These are phyloP conservation scores for Cynara cardunculus DNA, from an alignment of 129 eudicot species.

Conservation along the genomic window DNA sequence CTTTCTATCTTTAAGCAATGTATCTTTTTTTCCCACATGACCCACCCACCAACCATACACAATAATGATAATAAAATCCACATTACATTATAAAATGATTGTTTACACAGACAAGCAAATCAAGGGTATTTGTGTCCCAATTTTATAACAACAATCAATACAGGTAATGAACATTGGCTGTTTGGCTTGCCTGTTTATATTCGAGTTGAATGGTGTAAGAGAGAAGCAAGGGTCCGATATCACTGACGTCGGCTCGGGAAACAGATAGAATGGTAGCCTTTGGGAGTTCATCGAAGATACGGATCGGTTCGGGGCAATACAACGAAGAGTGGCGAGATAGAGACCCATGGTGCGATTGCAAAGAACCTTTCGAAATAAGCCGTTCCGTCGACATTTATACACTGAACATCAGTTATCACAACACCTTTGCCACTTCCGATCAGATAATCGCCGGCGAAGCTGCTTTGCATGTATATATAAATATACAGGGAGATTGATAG, in stretches of 20 bases:
- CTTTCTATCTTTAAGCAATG: not conserved
- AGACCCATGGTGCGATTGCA: constrained; percentile 33
- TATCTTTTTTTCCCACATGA: not conserved
- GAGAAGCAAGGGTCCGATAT: constrained; percentile 81
- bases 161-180: not conserved
- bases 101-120: constrained; percentile 1
- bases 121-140: not conserved
- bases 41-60: not conserved
- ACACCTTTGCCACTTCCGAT: not conserved
- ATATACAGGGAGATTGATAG: not conserved
- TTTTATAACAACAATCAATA: not conserved
- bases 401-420: not conserved
- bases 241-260: constrained; percentile 77
- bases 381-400: constrained; percentile 52
- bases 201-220: constrained; percentile 81
- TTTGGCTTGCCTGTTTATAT: constrained; percentile 66
- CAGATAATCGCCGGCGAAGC: constrained; percentile 21
- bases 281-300: constrained; percentile 80
- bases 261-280: constrained; percentile 73
- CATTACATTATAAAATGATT: not conserved
- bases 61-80: not conserved
- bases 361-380: constrained; percentile 34
- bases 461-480: not conserved
- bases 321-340: constrained; percentile 36
- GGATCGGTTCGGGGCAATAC: constrained; percentile 26